Percentiles rank a stretch among this genome's conserved stretches.
Conservation (phyloP, 805 yeast species). For the Danielozyma ontarioensis region DNA sequence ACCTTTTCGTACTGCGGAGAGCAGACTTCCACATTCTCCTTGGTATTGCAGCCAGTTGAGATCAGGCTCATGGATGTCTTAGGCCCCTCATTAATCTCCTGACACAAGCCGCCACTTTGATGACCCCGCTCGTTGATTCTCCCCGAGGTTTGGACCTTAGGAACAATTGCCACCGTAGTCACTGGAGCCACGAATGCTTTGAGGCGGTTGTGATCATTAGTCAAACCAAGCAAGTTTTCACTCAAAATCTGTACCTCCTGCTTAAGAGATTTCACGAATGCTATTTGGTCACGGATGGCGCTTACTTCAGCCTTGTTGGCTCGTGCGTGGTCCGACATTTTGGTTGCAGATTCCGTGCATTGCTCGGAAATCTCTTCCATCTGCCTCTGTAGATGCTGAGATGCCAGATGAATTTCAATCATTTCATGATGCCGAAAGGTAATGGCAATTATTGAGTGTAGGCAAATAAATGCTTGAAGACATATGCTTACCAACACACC, state of each 20-base stretch:
- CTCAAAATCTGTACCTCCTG: neutral
- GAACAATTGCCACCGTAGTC: neutral
- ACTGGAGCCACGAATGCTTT: conserved; percentile 5
- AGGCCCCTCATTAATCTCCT: neutral
- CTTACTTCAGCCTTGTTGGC: conserved; percentile 15
- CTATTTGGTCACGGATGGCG: conserved; percentile 10
- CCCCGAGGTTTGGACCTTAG: neutral
- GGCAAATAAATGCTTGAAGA: conserved; percentile 5
- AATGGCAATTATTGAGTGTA: conserved; percentile 4
- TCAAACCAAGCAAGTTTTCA: conserved; percentile 2
- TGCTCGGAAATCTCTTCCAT: conserved; percentile 1
- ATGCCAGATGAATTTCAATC: neutral
- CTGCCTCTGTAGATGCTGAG: conserved; percentile 2
- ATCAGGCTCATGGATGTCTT: too few species aligned
- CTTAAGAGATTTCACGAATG: neutral
- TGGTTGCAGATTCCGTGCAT: neutral
- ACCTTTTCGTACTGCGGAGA: conserved; percentile 7
- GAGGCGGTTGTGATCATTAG: conserved; percentile 5
- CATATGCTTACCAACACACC: conserved; percentile 5
- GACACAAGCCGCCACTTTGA: too few species aligned
- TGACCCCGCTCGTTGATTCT: too few species aligned
- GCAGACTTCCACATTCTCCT: neutral
- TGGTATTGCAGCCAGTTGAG: too few species aligned
- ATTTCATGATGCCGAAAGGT: conserved; percentile 3
- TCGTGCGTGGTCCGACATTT: conserved; percentile 5